Conservation (phyloP, 345 rosid species). For the Corchorus olitorius region DNA sequence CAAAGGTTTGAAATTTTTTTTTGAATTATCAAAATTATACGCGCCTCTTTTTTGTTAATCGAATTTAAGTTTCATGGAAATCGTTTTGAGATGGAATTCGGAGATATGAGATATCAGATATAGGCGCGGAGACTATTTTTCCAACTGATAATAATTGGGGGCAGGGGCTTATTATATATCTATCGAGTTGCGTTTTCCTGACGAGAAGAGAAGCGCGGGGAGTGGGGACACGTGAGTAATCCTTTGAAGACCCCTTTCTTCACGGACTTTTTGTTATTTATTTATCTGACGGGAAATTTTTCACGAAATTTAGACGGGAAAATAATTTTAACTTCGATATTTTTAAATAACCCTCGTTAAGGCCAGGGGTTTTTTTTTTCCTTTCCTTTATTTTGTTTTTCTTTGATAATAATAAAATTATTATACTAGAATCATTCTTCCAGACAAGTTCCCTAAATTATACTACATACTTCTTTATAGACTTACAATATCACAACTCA, state of each 20-base stretch:
- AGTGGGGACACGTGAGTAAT: not conserved
- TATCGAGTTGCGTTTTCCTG: conserved; percentile 3
- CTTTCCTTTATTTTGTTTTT: no score
- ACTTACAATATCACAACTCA: no score
- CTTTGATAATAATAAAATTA: no score
- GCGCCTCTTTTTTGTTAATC: not conserved
- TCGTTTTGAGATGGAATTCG: not conserved
- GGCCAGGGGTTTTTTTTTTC: no score
- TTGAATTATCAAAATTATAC: not conserved
- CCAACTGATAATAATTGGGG: not conserved
- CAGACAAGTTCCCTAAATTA: no score
- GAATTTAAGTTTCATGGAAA: not conserved
- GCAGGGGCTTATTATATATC: not conserved
- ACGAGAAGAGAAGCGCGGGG: not conserved
- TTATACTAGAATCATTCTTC: no score
- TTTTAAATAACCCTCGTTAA: no score
- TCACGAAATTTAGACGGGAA: no score
- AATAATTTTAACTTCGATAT: no score
- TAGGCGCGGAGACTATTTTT: not conserved
- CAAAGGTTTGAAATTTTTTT: not conserved
- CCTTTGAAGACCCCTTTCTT: not conserved
- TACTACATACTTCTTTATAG: no score
- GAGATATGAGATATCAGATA: not conserved
- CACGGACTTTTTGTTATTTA: not conserved
- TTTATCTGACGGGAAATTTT: no score